A percentile compares a stretch with the other conserved stretches of the same genome.
Evolutionary conservation across 352 stramenopile genomes (phyloP).

Genomic region (Globisporangium megalacanthum): DNA sequence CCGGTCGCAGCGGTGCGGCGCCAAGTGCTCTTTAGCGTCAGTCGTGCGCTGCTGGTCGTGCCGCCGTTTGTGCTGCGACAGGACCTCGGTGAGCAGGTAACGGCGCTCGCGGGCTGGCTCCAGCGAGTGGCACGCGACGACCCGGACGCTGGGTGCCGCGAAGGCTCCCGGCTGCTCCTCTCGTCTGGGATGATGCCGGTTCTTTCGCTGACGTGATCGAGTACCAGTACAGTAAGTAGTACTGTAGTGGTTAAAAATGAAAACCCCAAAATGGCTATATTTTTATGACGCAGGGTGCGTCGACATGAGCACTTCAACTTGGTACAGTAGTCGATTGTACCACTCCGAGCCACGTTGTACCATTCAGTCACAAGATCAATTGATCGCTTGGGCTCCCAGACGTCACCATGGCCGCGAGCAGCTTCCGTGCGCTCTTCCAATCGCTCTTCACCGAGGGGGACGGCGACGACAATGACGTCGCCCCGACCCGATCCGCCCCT

Average conservation of each 20-base stretch:
- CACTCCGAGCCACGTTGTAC: too few species aligned
- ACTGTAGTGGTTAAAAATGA: too few species aligned
- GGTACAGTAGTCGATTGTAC: too few species aligned
- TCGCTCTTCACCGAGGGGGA: slow-evolving; percentile 8
- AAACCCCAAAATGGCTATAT: too few species aligned
- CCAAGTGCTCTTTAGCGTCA: slow-evolving; percentile 69
- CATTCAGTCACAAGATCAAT: too few species aligned
- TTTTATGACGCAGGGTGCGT: too few species aligned
- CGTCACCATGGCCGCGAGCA: slow-evolving; percentile 1
- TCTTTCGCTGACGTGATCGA: not conserved
- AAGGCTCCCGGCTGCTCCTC: slow-evolving; percentile 49
- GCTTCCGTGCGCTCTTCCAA: slow-evolving; percentile 12
- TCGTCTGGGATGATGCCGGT: slow-evolving; percentile 32
- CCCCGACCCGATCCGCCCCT: too few species aligned
- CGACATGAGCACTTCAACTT: too few species aligned
- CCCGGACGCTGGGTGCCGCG: slow-evolving; percentile 61
- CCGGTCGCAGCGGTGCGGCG: slow-evolving; percentile 48
- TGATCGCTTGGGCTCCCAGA: too few species aligned
- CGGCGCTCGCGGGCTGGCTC: slow-evolving; percentile 50
- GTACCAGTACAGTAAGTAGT: too few species aligned
- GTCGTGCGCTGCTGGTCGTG: slow-evolving; percentile 59
- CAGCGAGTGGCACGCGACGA: slow-evolving; percentile 36
- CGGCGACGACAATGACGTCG: too few species aligned
- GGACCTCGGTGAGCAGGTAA: slow-evolving; percentile 41
- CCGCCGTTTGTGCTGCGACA: slow-evolving; percentile 48